Base-by-base conservation (phyloP, 2,329 filamentous ascomycete species). In the Didymella pinodella region DNA sequence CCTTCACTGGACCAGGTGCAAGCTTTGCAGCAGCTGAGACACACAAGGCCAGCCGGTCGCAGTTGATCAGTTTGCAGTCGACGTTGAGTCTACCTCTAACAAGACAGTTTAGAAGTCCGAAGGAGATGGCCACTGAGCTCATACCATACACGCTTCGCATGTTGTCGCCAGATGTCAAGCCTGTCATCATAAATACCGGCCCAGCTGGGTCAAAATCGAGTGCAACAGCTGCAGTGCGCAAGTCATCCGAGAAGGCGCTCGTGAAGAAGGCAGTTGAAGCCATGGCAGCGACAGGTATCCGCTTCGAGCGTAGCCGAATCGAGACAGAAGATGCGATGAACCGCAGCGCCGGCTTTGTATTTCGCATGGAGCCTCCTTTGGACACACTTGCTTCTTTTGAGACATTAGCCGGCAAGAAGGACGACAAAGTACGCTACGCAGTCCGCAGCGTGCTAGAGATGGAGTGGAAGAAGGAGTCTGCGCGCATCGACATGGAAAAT, bases 391-490 rank as follows among this genome's bases (percentile, higher is more conserved):
- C 90, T 0, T 84, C 85, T 0, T 98, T 91, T 67, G 88, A 91
- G 66, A 92, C 92, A 0, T 85, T 86, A 4, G 79, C 73, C 2
- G 72, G 83, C 4, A 80, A 83, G 36, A 85, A 86, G 2, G 85
- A 86, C 10, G 88, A 87, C 0, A 92, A 91, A 0, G 92, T 92
- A 0, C 87, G 95, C n/a, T 99, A 92, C 72, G 94, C 94, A 1
- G 90, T 99, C 6, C 88, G 95, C 22, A 94, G 97, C 75, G 93
- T 97, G 8, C 84, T 99, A 1, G 93, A 97, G 71, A 92, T 95
- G 74, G 94, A 98, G 75, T 90, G 94, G 68, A 87, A 86, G 60
- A 92, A 90, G 71, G 89, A 92, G 47, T 85, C 89, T 12, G 80
- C 85, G 29, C 81, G 87, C 32, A 88, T 89, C 14, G 89, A 91